Conservation (phyloP, 192 early-diverging fungal species). For the Dispira parvispora region DNA sequence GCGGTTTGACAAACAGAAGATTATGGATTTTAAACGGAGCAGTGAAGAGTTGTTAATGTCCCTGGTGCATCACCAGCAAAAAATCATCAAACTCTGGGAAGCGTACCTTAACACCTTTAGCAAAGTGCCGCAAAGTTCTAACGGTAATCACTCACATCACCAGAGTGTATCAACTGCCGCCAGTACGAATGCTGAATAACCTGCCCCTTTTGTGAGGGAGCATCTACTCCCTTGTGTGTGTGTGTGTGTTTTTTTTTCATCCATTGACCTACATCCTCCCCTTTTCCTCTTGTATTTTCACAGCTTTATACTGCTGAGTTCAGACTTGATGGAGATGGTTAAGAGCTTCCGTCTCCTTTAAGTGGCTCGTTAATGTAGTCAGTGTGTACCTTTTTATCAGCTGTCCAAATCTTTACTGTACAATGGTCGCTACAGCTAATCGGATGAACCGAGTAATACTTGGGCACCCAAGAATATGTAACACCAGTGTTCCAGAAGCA, state of each 20-base stretch:
- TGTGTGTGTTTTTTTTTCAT: neutral
- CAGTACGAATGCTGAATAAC: neutral
- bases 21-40: slow-evolving; percentile 59
- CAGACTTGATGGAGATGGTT: too few relatives aligned
- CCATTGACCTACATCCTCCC: neutral
- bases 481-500: too few relatives aligned
- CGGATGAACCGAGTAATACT: too few relatives aligned
- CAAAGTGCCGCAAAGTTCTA: neutral
- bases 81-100: slow-evolving; percentile 42
- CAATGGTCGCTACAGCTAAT: too few relatives aligned
- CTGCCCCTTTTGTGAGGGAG: neutral
- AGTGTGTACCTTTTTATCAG: too few relatives aligned
- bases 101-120: slow-evolving; percentile 16
- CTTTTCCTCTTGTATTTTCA: neutral
- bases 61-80: slow-evolving; percentile 64
- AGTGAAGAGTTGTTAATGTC: slow-evolving; percentile 54
- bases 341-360: too few relatives aligned
- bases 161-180: neutral
- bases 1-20: slow-evolving; percentile 61
- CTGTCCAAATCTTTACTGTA: too few relatives aligned
- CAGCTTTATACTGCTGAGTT: too few relatives aligned
- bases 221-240: neutral
- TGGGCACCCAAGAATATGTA: too few relatives aligned
- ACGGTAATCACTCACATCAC: too few relatives aligned
- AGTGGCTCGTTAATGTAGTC: too few relatives aligned